Evolutionary conservation across 2,329 filamentous ascomycete genomes (phyloP), one percentile per base, ranked within the genome.

Genomic region (Passalora sequoiae): DNA sequence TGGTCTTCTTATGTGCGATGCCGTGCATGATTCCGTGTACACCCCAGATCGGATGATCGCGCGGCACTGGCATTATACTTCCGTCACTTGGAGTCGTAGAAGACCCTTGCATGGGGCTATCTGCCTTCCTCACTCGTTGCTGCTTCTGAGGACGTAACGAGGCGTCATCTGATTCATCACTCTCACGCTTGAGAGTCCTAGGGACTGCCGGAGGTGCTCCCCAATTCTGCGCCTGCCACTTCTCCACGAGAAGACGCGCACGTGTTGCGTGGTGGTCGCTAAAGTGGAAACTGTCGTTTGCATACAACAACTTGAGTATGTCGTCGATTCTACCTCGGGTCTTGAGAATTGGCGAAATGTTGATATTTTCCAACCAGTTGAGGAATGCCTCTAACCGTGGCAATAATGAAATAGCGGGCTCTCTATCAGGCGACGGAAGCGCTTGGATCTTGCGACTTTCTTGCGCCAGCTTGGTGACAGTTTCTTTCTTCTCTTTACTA

Each of bases 11-110:
- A 5, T 38, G 35, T 3, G 52, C 48, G 2, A 54, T 29, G 28
- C 56, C 56, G 20, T 60, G 50, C 56, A 60, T 58, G 25, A 58
- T 59, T n/a, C 57, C 57, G 4, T 50, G 10, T 3, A 13, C 10
- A 13, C 57, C 56, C 46, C 55, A 60, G 6, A 59, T 56, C 0
- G 53, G 40, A 35, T 58, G 56, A 30, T 44, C 27, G 10, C 28
- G 4, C 6, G 53, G 51, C 7, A 55, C 53, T 15, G 2, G 6
- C 30, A 9, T 32, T 2, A 32, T 12, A n/a, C 13, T 32, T 16
- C 30, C 30, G 20, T 32, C 13, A 17, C 30, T 6, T 32, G 6
- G 30, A n/a, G n/a, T n/a, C n/a, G n/a, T n/a, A n/a, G n/a, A n/a
- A n/a, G n/a, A n/a, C n/a, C n/a, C n/a, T n/a, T 32, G 15, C 9